These are phyloP conservation scores for Tylopilus cervinicoccineus DNA, from an alignment of 768 basidiomycete species.

Conservation along the genomic window DNA sequence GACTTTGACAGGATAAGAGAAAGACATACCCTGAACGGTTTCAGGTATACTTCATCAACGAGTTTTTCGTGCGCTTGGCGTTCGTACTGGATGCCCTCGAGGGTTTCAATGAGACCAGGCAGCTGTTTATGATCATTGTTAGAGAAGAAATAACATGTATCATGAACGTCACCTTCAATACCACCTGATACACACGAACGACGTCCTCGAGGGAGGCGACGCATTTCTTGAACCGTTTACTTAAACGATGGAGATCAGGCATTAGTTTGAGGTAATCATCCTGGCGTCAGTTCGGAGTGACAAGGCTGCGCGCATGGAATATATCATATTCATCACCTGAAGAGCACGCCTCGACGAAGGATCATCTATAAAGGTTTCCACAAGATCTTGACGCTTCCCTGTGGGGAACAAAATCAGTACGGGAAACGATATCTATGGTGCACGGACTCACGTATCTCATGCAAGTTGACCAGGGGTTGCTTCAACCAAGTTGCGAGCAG, in stretches of 20 bases:
- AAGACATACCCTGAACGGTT: constrained; percentile 51
- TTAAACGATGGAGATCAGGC: constrained; percentile 91
- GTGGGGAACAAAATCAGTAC: background rate
- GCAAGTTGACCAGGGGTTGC: constrained; percentile 90
- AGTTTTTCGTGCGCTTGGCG: constrained; percentile 49
- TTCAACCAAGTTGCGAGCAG: constrained; percentile 91
- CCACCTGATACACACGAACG: constrained; percentile 92
- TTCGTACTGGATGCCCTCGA: constrained; percentile 48
- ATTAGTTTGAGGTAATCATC: constrained; percentile 85
- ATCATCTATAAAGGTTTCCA: constrained; percentile 83
- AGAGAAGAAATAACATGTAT: background rate
- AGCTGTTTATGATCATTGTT: constrained; percentile 43
- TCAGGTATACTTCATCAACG: constrained; percentile 65
- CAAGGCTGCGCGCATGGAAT: background rate
- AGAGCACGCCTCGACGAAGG: constrained; percentile 63
- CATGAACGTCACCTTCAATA: constrained; percentile 56
- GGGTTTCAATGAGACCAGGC: constrained; percentile 63
- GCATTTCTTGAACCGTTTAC: constrained; percentile 85
- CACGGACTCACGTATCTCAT: constrained; percentile 75
- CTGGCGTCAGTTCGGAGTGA: constrained; percentile 35
- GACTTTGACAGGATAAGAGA: background rate
- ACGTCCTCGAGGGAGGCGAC: constrained; percentile 90
- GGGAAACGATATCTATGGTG: background rate
- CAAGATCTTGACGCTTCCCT: constrained; percentile 86
- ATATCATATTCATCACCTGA: constrained; percentile 48